Conservation (phyloP, 768 basidiomycete genomes). For the Phaffia australis region DNA sequence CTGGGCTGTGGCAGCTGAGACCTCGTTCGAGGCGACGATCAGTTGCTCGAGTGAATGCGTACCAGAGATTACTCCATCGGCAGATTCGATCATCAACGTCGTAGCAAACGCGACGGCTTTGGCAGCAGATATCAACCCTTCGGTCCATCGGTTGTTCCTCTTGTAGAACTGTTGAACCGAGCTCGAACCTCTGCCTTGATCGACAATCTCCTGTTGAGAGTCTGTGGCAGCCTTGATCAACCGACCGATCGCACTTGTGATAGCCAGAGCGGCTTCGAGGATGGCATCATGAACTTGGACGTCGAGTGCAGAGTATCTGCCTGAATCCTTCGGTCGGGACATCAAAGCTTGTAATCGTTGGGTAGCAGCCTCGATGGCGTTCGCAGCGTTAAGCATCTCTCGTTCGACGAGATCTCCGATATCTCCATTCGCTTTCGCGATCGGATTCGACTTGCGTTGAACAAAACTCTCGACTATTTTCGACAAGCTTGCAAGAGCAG, state of each 20-base stretch:
- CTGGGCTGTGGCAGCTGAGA: constrained; percentile 91
- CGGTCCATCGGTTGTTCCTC: constrained; percentile 98
- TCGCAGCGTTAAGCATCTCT: constrained; percentile 88
- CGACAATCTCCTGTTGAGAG: constrained; percentile 95
- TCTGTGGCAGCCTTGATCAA: constrained; percentile 95
- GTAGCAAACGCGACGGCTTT: constrained; percentile 97
- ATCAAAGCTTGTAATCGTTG: constrained; percentile 82
- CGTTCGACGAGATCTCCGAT: constrained; percentile 92
- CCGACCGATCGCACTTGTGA: constrained; percentile 86
- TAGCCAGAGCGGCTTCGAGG: constrained; percentile 80
- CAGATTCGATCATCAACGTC: constrained; percentile 86
- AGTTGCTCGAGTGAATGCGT: constrained; percentile 96
- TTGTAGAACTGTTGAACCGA: constrained; percentile 97
- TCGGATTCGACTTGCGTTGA: constrained; percentile 64
- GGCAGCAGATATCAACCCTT: constrained; percentile 94
- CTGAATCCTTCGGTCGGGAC: constrained; percentile 73
- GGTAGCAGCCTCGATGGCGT: constrained; percentile 87
- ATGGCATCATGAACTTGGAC: constrained; percentile 97
- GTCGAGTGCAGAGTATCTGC: constrained; percentile 81
- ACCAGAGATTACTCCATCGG: constrained; percentile 92
- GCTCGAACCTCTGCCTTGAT: constrained; percentile 84
- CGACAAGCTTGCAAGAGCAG: constrained; percentile 69
- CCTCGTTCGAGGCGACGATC: constrained; percentile 99
- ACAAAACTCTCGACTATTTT: constrained; percentile 75
- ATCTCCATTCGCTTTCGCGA: constrained; percentile 75